These are phyloP conservation scores for Pseudoscleropodium purum DNA, from an alignment of 225 moss, liverwort and hornwort genomes.

Conservation along the genomic window DNA sequence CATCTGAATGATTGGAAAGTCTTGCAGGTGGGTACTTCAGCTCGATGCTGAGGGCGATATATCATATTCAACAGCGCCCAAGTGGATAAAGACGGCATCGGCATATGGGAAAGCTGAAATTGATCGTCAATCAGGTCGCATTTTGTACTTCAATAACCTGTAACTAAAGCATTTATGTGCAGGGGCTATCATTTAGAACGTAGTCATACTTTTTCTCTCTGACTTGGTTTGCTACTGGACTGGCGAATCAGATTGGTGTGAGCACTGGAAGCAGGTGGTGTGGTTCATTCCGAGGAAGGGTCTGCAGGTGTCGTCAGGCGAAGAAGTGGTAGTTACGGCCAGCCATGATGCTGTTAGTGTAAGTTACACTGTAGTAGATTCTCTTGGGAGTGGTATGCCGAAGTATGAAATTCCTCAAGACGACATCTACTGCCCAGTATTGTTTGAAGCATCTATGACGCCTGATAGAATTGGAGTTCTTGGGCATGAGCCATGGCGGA, in stretches of 20 bases:
- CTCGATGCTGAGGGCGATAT: slow-evolving; percentile 72
- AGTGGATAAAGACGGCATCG: slow-evolving; percentile 38
- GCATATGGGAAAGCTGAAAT: neutral
- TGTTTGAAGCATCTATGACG: slow-evolving; percentile 37
- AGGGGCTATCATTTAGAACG: neutral
- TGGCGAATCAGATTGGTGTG: slow-evolving; percentile 45
- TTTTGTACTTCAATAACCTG: neutral
- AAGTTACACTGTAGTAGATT: slow-evolving; percentile 35
- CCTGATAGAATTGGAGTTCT: slow-evolving; percentile 64
- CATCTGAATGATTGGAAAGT: neutral
- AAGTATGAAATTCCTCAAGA: neutral
- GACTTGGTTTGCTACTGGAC: neutral
- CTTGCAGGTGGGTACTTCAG: slow-evolving; percentile 77
- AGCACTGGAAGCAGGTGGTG: slow-evolving; percentile 92
- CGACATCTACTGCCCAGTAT: slow-evolving; percentile 3
- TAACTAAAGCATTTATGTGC: neutral
- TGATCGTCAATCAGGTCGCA: slow-evolving; percentile 10
- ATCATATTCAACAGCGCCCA: slow-evolving; percentile 76
- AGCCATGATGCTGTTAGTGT: slow-evolving; percentile 64
- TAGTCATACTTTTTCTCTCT: neutral
- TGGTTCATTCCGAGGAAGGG: slow-evolving; percentile 62
- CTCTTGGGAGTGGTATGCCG: neutral
- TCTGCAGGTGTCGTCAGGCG: slow-evolving; percentile 33
- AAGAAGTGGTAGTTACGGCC: slow-evolving; percentile 24
- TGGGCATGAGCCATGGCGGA: slow-evolving; percentile 44